Percentiles rank a stretch among this genome's conserved stretches.
phyloP scores from a whole-genome alignment of 139 green algal species.

The Trebouxia sp. region DNA sequence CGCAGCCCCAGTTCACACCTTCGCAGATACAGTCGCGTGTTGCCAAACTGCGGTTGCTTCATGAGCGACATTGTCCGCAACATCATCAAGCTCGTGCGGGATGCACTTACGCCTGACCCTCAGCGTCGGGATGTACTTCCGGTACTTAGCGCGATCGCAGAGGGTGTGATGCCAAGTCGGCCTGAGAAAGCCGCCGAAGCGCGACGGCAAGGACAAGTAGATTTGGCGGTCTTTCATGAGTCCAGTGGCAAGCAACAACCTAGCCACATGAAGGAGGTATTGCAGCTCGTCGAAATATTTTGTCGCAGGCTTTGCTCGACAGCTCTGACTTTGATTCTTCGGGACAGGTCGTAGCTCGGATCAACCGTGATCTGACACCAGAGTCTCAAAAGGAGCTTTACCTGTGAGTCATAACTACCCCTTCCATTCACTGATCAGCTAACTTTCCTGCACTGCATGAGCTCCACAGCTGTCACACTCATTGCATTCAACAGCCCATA shows the following conservation, averaged over 20 bases:
- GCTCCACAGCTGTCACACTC: no score
- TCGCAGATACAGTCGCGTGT: no score
- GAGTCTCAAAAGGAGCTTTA: background rate
- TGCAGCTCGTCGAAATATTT: no score
- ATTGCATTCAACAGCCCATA: no score
- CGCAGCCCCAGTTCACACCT: no score
- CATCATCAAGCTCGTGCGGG: no score
- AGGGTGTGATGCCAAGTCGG: background rate
- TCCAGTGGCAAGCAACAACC: background rate
- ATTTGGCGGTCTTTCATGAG: background rate
- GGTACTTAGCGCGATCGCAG: slow-evolving; percentile 6
- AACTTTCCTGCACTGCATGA: background rate
- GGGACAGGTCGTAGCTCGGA: background rate
- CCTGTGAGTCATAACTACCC: background rate
- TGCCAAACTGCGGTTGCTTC: background rate
- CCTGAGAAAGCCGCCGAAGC: background rate
- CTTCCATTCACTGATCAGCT: no score
- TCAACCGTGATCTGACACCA: background rate
- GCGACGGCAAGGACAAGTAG: background rate
- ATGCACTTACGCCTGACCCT: no score
- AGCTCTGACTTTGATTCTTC: background rate
- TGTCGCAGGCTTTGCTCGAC: no score
- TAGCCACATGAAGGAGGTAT: slow-evolving; percentile 2
- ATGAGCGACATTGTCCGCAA: background rate
- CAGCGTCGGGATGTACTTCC: background rate